phyloP scores from a whole-genome alignment of 306 rosid species.

The Crataegus laevigata region DNA sequence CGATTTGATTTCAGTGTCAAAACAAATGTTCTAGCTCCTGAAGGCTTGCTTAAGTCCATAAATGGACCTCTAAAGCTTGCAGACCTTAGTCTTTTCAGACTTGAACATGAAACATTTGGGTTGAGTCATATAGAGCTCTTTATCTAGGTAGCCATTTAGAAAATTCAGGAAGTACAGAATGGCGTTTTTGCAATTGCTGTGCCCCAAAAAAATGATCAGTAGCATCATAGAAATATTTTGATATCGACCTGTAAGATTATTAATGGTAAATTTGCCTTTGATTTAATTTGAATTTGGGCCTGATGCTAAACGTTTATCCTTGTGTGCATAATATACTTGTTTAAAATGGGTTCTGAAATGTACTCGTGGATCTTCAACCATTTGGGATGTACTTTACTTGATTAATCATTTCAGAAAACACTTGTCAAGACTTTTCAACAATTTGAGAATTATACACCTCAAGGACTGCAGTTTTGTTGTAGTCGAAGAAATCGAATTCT shows the following conservation, averaged over 20 bases:
- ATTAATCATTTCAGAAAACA: no score
- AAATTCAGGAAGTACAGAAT: neutral
- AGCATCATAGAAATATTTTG: neutral
- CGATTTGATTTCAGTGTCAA: no score
- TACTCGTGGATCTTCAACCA: neutral
- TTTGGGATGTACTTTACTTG: neutral
- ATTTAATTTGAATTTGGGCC: neutral
- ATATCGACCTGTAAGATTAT: neutral
- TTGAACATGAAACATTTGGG: no score
- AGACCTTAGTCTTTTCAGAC: no score
- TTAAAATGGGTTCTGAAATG: neutral
- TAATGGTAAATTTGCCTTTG: neutral
- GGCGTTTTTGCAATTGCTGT: neutral
- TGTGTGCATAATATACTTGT: no score
- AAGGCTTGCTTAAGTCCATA: no score
- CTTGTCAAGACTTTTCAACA: no score
- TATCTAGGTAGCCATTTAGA: no score
- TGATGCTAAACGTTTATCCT: neutral
- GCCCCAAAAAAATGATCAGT: neutral
- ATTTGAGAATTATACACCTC: neutral
- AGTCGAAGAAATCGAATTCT: neutral
- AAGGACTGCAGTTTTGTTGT: neutral
- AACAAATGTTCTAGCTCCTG: no score
- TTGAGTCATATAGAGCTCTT: no score
- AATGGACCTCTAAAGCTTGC: no score